These are phyloP conservation scores for Rhizophagus clarus DNA, from an alignment of 192 early-diverging fungal genomes.

Conservation along the genomic window DNA sequence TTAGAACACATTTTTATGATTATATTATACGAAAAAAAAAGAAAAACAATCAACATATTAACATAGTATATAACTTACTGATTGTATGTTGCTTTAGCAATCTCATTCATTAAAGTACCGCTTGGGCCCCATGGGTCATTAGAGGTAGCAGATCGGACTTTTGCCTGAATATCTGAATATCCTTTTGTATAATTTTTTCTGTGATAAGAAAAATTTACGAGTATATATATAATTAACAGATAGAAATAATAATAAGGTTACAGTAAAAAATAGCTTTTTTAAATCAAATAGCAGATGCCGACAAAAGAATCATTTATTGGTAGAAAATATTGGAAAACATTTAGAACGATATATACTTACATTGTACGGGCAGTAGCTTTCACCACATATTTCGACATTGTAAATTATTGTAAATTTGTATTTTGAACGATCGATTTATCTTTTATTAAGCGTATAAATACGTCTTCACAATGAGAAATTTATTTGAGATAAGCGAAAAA, in stretches of 20 bases:
- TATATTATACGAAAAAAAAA: background rate
- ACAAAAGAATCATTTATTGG: background rate
- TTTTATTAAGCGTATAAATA: background rate
- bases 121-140: slow-evolving; percentile 81
- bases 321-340: background rate
- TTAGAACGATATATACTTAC: background rate
- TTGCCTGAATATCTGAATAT: slow-evolving; percentile 90
- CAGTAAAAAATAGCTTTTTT: background rate
- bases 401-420: too few species aligned
- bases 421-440: too few species aligned
- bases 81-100: slow-evolving; percentile 82
- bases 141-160: slow-evolving; percentile 82
- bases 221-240: background rate
- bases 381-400: background rate
- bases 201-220: background rate
- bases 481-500: background rate
- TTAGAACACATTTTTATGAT: background rate
- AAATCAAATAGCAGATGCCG: background rate
- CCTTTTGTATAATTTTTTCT: slow-evolving; percentile 92
- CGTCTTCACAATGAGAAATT: background rate
- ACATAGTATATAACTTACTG: slow-evolving; percentile 60
- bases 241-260: background rate
- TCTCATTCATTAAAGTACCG: slow-evolving; percentile 77
- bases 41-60: too few species aligned
- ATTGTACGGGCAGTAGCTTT: background rate